Evolutionary conservation across 371 early-diverging fungal genomes (phyloP).

Genomic region (Nematocida major): DNA sequence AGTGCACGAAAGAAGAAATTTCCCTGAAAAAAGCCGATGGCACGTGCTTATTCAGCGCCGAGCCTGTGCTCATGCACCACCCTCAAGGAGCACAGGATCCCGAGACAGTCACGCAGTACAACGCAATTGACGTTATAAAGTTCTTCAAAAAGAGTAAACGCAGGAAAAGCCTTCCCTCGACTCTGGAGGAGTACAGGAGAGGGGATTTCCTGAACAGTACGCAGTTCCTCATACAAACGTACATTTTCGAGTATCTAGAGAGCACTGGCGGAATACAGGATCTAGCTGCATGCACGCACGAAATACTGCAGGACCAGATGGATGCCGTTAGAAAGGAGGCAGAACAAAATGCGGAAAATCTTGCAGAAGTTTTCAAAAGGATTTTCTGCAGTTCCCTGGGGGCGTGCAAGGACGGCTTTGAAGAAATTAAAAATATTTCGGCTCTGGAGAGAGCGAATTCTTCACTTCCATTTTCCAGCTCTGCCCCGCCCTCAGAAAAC

Average conservation of each 20-base stretch:
- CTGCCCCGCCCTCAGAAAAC: too few species aligned
- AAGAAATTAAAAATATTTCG: too few species aligned
- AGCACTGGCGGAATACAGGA: too few species aligned
- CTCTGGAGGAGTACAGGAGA: background rate
- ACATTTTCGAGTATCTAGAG: background rate
- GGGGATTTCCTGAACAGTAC: background rate
- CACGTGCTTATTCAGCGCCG: background rate
- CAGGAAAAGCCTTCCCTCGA: background rate
- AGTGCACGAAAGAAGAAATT: background rate
- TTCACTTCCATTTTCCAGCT: too few species aligned
- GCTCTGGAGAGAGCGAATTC: too few species aligned
- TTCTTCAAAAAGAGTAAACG: background rate
- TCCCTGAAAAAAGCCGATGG: background rate
- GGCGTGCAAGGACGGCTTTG: too few species aligned
- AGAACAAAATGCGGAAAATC: too few species aligned
- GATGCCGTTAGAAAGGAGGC: too few species aligned
- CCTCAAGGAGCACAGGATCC: background rate
- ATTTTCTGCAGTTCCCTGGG: too few species aligned
- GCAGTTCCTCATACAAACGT: background rate
- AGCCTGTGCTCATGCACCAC: background rate
- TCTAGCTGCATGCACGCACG: too few species aligned
- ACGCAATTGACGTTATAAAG: background rate
- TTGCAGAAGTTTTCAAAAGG: too few species aligned
- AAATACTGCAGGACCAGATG: too few species aligned
- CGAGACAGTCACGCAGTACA: background rate